phyloP scores from a whole-genome alignment of 768 basidiomycete species.

The Auricularia sp. region DNA sequence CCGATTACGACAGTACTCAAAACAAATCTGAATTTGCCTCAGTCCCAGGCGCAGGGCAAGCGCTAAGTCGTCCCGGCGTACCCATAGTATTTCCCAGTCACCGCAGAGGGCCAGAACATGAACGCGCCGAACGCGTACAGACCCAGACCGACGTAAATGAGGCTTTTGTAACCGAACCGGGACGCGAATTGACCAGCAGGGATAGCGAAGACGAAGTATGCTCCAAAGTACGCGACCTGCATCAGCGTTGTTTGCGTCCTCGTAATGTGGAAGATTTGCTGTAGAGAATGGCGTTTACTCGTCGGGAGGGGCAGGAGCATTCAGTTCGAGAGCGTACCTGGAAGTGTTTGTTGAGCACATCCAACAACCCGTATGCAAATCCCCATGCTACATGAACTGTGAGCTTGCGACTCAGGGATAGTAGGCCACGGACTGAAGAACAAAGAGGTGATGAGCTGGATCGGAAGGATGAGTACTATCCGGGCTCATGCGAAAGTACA shows the following conservation, averaged over 20 bases:
- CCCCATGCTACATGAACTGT: neutral
- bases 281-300: neutral
- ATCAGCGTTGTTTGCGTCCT: conserved; percentile 28
- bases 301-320: neutral
- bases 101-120: conserved; percentile 26
- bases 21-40: conserved; percentile 14
- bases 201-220: neutral
- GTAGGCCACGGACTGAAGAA: neutral
- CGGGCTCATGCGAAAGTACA: no score
- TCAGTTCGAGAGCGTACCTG: conserved; percentile 11
- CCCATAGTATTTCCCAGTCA: conserved; percentile 25
- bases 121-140: conserved; percentile 19
- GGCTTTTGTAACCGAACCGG: conserved; percentile 21
- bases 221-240: conserved; percentile 22
- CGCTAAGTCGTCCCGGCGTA: no score
- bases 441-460: neutral
- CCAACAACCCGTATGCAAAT: conserved; percentile 13
- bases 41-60: no score
- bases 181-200: conserved; percentile 4
- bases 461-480: no score
- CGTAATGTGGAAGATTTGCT: conserved; percentile 21
- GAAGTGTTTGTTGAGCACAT: conserved; percentile 31
- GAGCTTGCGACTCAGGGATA: no score
- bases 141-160: conserved; percentile 6
- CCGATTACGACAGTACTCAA: conserved; percentile 20